Evolutionary conservation across 352 stramenopile species (phyloP).

Genomic region (Globisporangium barbulae): DNA sequence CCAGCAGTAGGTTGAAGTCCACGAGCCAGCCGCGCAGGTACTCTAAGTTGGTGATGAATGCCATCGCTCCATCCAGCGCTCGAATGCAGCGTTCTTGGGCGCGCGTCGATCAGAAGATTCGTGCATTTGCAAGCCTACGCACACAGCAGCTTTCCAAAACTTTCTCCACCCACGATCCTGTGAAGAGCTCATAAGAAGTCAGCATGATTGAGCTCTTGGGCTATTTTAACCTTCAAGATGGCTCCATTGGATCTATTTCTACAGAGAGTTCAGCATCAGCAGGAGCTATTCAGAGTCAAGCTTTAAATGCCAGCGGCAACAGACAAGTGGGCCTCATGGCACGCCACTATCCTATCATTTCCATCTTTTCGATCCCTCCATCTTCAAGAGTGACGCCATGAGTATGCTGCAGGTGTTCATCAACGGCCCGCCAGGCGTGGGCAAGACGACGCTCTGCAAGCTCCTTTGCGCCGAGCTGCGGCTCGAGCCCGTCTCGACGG

Average conservation of each 20-base stretch:
- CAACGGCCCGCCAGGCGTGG: slow-evolving; percentile 57
- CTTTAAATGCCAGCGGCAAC: neutral
- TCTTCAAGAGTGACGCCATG: neutral
- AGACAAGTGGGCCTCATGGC: neutral
- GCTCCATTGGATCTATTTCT: slow-evolving; percentile 6
- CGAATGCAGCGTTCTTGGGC: neutral
- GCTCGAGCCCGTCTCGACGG: slow-evolving; percentile 59
- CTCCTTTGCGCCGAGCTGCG: slow-evolving; percentile 52
- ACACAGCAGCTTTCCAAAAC: neutral
- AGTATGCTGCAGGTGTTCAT: slow-evolving; percentile 67
- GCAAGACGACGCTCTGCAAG: slow-evolving; percentile 70
- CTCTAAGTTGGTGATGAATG: neutral
- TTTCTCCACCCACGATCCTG: neutral
- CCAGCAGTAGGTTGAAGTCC: slow-evolving; percentile 3
- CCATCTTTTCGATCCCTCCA: neutral
- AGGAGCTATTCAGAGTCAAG: neutral
- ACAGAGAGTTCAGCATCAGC: slow-evolving; percentile 1
- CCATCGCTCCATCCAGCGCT: neutral
- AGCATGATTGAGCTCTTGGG: neutral
- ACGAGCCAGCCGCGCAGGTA: slow-evolving; percentile 7
- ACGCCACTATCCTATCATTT: neutral
- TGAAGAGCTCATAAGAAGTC: neutral
- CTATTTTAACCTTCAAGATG: slow-evolving; percentile 1
- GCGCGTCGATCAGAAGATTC: neutral
- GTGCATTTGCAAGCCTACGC: neutral